These are phyloP conservation scores for Coemansia sp. DNA, from an alignment of 192 early-diverging fungal genomes.

Conservation along the genomic window DNA sequence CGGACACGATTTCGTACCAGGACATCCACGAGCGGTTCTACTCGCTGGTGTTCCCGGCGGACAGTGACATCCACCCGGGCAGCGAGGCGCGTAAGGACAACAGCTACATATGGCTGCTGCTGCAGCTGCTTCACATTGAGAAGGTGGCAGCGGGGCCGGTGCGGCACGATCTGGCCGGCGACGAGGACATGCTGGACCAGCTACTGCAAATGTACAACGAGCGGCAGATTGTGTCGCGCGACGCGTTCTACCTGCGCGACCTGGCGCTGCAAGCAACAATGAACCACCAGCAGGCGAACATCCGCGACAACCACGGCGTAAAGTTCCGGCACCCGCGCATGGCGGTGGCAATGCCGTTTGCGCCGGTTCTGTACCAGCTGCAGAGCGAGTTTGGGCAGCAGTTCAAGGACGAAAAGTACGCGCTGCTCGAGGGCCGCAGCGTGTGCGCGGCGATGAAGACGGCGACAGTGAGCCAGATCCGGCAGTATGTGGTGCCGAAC, in stretches of 20 bases:
- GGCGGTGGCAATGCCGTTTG: conserved; percentile 59
- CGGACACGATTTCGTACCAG: conserved; percentile 56
- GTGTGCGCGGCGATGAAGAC: conserved; percentile 37
- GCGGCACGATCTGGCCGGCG: conserved; percentile 60
- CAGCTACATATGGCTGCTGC: conserved; percentile 65
- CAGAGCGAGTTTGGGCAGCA: conserved; percentile 37
- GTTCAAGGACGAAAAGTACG: conserved; percentile 35
- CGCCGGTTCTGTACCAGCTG: conserved; percentile 35
- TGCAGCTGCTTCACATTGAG: conserved; percentile 70
- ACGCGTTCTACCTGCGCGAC: conserved; percentile 72
- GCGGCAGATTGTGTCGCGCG: conserved; percentile 64
- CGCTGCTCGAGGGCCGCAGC: conserved; percentile 23
- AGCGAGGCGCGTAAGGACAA: conserved; percentile 62
- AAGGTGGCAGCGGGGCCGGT: conserved; percentile 57
- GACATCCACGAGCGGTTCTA: conserved; percentile 56
- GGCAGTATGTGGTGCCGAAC: conserved; percentile 43
- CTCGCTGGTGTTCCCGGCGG: conserved; percentile 52
- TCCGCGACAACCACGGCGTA: conserved; percentile 63
- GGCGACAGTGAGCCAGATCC: conserved; percentile 41
- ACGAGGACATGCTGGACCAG: conserved; percentile 69
- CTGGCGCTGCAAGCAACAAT: conserved; percentile 69
- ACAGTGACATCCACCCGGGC: conserved; percentile 49
- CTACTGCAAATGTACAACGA: conserved; percentile 71
- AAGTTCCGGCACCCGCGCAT: conserved; percentile 69
- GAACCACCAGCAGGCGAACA: conserved; percentile 58